Base-by-base conservation (phyloP, 371 early-diverging fungal genomes). In the Racocetra persica region DNA sequence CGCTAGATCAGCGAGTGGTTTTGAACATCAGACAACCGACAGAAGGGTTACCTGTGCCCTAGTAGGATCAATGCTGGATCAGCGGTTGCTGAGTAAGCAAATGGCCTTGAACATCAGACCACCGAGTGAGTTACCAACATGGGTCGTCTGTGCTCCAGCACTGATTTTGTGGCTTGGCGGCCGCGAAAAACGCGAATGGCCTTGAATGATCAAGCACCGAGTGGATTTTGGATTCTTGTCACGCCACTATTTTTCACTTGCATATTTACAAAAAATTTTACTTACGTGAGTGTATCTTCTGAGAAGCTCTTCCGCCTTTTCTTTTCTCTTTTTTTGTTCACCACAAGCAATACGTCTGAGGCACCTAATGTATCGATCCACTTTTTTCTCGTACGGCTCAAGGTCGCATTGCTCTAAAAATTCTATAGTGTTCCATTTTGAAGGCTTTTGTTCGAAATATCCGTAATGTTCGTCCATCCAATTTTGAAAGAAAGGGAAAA, bases 151-250 rank as follows among this genome's bases (percentile, higher is more conserved):
- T n/a, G 55, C 55, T n/a, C 55, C 55, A 55, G n/a, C 55, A 55
- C 55, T 55, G 55, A 18, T n/a, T 14, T 55, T 14, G 55, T n/a
- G 55, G 4, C 55, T 55, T 55, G 55, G 55, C 55, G 55, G n/a
- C 55, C n/a, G 14, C n/a, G 55, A 18, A 55, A 55, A n/a, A 55
- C 11, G 55, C 14, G 55, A 14, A 18, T 55, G 55, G 55, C 55
- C 57, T 72, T 72, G 73, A 73, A 72, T 52, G 73, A 72, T 28
- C 51, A 28, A 20, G 24, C 51, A 57, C 73, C 73, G 6, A 72
- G 55, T 14, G 51, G 32, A 52, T 52, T 52, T 28, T 32, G 32
- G 55, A 0, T 55, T 13, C n/a, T n/a, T 55, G n/a, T n/a, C 55
- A 55, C 55, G 55, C 55, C 55, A 55, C 55, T 52, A 55, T 52